A percentile compares a stretch with the other conserved stretches of the same genome.
Evolutionary conservation across 371 early-diverging fungal species (phyloP).

Genomic region (Lichtheimia ramosa): DNA sequence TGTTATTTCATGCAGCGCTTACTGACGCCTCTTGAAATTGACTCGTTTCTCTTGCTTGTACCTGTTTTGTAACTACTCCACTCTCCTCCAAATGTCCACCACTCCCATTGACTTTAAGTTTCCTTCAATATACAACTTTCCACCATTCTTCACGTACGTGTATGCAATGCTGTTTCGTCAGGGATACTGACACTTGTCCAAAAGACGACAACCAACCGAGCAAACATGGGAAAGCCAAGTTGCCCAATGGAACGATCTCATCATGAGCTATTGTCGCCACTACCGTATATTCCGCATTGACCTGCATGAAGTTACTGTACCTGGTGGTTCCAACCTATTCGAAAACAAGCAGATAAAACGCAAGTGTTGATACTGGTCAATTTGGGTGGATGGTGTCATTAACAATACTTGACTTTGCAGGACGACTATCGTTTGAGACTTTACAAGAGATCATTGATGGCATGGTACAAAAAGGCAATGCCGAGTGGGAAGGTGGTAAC

Average conservation of each 20-base stretch:
- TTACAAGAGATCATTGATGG: conserved; percentile 72
- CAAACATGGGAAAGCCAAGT: conserved; percentile 84
- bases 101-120: conserved; percentile 47
- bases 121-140: conserved; percentile 83
- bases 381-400: neutral
- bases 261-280: conserved; percentile 68
- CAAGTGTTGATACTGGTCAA: conserved; percentile 18
- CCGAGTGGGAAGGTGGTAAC: conserved; percentile 71
- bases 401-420: conserved; percentile 13
- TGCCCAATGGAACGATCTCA: conserved; percentile 76
- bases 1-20: no score
- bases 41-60: no score
- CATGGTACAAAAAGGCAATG: conserved; percentile 76
- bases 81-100: neutral
- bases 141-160: conserved; percentile 89
- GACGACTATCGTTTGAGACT: conserved; percentile 57
- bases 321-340: conserved; percentile 60
- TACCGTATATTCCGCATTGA: conserved; percentile 65
- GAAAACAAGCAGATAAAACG: conserved; percentile 68
- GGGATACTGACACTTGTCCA: neutral
- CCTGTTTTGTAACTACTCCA: no score
- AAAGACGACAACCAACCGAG: conserved; percentile 79
- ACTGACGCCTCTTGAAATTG: no score
- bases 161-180: neutral
- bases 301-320: conserved; percentile 58